Conservation (phyloP, 2,329 filamentous ascomycete species). For the Massarina eburnea region DNA sequence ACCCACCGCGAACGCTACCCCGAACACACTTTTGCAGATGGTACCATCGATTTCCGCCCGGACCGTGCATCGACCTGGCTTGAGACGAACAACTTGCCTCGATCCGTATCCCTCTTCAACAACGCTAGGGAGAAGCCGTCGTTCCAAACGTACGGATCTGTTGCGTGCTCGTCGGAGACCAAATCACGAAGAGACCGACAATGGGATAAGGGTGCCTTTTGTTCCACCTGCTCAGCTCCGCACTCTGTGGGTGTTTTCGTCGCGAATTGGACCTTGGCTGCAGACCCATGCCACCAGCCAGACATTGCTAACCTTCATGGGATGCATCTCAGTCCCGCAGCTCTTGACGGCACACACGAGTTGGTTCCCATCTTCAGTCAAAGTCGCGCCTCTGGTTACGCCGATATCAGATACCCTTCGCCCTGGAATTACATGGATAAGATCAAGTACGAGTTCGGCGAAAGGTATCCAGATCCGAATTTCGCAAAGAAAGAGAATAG, state of each 20-base stretch:
- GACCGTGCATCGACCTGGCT: constrained; percentile 45
- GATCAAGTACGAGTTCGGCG: constrained; percentile 54
- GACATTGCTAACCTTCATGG: constrained; percentile 74
- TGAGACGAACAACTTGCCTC: constrained; percentile 21
- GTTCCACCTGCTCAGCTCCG: constrained; percentile 61
- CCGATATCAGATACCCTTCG: constrained; percentile 74
- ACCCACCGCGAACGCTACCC: constrained; percentile 26
- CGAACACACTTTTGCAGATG: constrained; percentile 21
- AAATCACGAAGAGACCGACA: constrained; percentile 59
- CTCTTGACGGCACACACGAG: constrained; percentile 62
- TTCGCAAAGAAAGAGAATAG: constrained; percentile 65
- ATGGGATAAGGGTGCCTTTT: constrained; percentile 67
- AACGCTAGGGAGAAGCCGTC: constrained; percentile 42
- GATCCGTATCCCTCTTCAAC: constrained; percentile 31
- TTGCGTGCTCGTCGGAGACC: constrained; percentile 65
- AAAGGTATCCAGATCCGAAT: constrained; percentile 53
- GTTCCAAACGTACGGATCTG: constrained; percentile 46
- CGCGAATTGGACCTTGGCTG: constrained; percentile 64
- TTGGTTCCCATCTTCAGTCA: constrained; percentile 76
- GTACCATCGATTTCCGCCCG: constrained; percentile 38
- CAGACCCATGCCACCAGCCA: constrained; percentile 74
- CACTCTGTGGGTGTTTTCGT: constrained; percentile 71
- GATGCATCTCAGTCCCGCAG: constrained; percentile 67
- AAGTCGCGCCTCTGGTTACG: constrained; percentile 70
- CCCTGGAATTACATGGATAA: constrained; percentile 65